Percentiles rank a stretch among this genome's conserved stretches.
Conservation (phyloP, 2,329 filamentous ascomycete genomes). For the Chaetomiaceae sp. region DNA sequence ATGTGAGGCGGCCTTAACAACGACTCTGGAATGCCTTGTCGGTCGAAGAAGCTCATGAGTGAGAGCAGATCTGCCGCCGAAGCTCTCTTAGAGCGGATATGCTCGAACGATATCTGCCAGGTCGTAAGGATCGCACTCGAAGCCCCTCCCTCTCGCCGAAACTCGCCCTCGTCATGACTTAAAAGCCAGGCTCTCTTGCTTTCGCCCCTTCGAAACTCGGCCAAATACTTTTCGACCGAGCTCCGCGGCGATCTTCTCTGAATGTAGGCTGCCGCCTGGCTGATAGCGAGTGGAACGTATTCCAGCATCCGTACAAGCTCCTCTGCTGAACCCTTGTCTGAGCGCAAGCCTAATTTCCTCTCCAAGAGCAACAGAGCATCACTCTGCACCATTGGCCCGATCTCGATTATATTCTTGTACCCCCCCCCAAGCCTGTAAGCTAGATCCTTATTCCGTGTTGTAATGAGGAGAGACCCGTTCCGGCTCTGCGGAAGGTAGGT, state of each 20-base stretch:
- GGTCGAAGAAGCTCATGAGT: constrained; percentile 42
- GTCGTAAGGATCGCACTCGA: constrained; percentile 27
- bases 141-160: constrained; percentile 17
- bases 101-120: constrained; percentile 27
- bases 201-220: constrained; percentile 25
- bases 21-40: constrained; percentile 34
- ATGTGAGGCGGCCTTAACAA: constrained; percentile 22
- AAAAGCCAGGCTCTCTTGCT: constrained; percentile 14
- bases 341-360: constrained; percentile 20
- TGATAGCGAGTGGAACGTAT: constrained; percentile 31
- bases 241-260: constrained; percentile 22
- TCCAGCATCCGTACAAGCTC: constrained; percentile 28
- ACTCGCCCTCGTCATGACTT: constrained; percentile 17
- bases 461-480: no score
- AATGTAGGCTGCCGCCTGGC: constrained; percentile 32
- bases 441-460: no score
- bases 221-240: constrained; percentile 34
- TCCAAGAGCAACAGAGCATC: constrained; percentile 29
- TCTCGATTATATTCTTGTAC: constrained; percentile 19
- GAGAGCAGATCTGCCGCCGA: constrained; percentile 38
- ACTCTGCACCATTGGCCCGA: constrained; percentile 26
- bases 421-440: constrained; percentile 20
- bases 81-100: constrained; percentile 29
- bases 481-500: no score
- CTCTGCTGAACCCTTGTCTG: constrained; percentile 13